Base-by-base conservation (phyloP, 495 filamentous ascomycete species). In the Penicillium ucsense region DNA sequence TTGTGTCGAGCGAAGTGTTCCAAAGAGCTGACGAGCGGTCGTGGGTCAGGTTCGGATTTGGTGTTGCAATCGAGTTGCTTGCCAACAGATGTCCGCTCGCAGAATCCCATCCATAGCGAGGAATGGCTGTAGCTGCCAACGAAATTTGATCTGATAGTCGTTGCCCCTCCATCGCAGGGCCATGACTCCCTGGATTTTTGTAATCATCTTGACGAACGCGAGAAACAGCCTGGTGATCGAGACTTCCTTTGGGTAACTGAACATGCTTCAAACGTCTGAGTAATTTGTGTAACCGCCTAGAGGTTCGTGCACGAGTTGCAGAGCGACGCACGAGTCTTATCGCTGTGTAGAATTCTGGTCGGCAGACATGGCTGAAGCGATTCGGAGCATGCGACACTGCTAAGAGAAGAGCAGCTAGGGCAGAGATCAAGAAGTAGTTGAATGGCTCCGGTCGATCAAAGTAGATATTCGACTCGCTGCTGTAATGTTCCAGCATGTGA, bases 401-500 rank as follows among this genome's bases (percentile, higher is more conserved):
- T 0, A 94, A 75, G 54, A 90, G 89, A 2, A 94, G 64, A 0
- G 88, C 86, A 0, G 86, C 83, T 8, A 94, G 73, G 0, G 86
- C 81, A 1, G 84, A 85, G 8, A 87, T 78, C 29, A 94, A 70
- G 53, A 94, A 94, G 59, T 89, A 88, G 59, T 94, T 86, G 68
- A 89, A 90, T 51, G 83, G 82, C 20, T 88, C 79, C 52, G 89
- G 86, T 20, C 84, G 78, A 33, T 78, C 77, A 12, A 81, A 79
- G 67, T 91, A 94, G 8, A 90, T 75, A 43, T 85, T 76, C 0
- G 83, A 81, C 4, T 82, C 82, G 47, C 77, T 78, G 55, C 88
- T 88, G 45, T 88, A 78, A 51, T 79, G 77, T 3, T 83, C 78
- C 7, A 91, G 65, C 48, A 83, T 82, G 10, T 81, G 77, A 31